Evolutionary conservation across 805 yeast genomes (phyloP).

Genomic region (Candida germanica): DNA sequence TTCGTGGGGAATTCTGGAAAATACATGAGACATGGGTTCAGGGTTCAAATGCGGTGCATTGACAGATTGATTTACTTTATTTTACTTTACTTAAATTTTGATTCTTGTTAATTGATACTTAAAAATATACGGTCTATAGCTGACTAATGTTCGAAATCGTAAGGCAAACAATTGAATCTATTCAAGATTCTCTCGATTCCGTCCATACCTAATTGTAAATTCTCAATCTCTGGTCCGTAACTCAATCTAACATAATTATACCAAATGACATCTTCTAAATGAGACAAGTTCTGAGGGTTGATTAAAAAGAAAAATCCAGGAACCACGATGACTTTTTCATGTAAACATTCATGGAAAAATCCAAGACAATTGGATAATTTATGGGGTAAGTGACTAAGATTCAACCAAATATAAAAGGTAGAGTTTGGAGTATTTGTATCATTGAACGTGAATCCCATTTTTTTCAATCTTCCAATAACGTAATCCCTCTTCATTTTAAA

Average conservation of each 20-base stretch:
- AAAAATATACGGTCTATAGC: too few species aligned
- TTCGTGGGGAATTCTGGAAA: too few species aligned
- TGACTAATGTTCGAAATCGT: constrained; percentile 13
- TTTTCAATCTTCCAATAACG: constrained; percentile 43
- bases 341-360: constrained; percentile 60
- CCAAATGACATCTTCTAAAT: constrained; percentile 55
- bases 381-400: constrained; percentile 52
- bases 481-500: constrained; percentile 58
- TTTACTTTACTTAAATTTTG: too few species aligned
- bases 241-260: constrained; percentile 57
- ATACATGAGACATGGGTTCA: too few species aligned
- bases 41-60: too few species aligned
- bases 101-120: too few species aligned
- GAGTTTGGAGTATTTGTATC: constrained; percentile 48
- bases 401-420: constrained; percentile 60
- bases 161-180: constrained; percentile 43
- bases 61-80: too few species aligned
- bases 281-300: constrained; percentile 49
- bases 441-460: constrained; percentile 53
- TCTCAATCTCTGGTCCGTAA: constrained; percentile 56
- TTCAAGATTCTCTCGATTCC: constrained; percentile 50
- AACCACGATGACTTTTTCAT: constrained; percentile 56
- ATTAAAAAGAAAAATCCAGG: constrained; percentile 63
- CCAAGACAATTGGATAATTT: constrained; percentile 57
- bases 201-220: constrained; percentile 55